A percentile compares a stretch with the other conserved stretches of the same genome.
phyloP scores from a whole-genome alignment of 441 rosid genomes.

The Populus hybrid region DNA sequence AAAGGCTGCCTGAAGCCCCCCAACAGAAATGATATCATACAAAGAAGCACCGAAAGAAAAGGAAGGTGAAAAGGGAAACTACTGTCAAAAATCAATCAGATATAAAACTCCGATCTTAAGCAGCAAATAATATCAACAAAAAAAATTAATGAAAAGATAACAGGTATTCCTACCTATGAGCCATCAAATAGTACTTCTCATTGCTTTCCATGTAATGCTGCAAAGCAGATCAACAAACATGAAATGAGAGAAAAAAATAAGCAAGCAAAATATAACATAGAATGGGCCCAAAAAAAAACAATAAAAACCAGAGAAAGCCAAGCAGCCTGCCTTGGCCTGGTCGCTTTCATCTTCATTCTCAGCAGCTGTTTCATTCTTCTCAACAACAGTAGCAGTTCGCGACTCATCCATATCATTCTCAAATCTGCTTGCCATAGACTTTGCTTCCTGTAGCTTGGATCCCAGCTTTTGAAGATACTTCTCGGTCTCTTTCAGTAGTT shows the following conservation, averaged over 20 bases:
- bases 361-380: slow-evolving; percentile 52
- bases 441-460: slow-evolving; percentile 75
- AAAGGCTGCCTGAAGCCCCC: not conserved
- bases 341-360: slow-evolving; percentile 92
- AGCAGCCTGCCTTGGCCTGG: slow-evolving; percentile 75
- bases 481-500: slow-evolving; percentile 89
- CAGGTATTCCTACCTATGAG: slow-evolving; percentile 67
- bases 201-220: slow-evolving; percentile 98
- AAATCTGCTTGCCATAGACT: slow-evolving; percentile 51
- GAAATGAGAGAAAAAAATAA: slow-evolving; percentile 15
- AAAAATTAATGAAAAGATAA: slow-evolving; percentile 5
- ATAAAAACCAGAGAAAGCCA: slow-evolving; percentile 19
- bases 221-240: slow-evolving; percentile 27
- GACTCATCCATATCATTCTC: slow-evolving; percentile 69
- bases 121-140: not conserved
- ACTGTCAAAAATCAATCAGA: too few relatives aligned
- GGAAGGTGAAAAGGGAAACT: too few relatives aligned
- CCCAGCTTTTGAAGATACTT: slow-evolving; percentile 93
- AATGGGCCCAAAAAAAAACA: not conserved
- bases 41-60: too few relatives aligned
- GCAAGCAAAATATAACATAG: not conserved
- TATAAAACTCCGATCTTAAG: too few relatives aligned
- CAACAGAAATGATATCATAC: not conserved
- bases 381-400: slow-evolving; percentile 34
- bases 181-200: slow-evolving; percentile 95